phyloP scores from a whole-genome alignment of 179 eudicot species.

The Drosera spatulata region DNA sequence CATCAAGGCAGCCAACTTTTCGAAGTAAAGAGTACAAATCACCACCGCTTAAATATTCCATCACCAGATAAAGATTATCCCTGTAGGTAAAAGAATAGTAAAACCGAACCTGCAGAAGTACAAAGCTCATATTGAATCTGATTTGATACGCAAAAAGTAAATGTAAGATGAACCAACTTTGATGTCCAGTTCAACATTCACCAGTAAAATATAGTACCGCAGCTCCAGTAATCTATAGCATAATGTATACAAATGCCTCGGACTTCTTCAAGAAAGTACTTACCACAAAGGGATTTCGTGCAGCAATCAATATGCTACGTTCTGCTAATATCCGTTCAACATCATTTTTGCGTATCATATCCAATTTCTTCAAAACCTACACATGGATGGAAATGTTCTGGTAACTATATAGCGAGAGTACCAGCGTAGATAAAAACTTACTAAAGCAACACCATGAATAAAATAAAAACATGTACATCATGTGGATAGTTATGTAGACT shows the following conservation, averaged over 20 bases:
- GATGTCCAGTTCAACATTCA: no score
- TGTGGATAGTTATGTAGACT: background rate
- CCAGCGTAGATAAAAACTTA: no score
- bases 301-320: conserved; percentile 39
- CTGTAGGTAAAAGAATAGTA: conserved; percentile 36
- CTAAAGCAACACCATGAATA: background rate
- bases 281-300: conserved; percentile 38
- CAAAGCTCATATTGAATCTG: no score
- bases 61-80: conserved; percentile 35
- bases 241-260: background rate
- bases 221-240: no score
- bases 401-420: no score
- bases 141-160: no score
- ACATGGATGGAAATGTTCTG: background rate
- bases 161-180: no score
- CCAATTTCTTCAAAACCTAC: conserved; percentile 35
- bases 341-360: conserved; percentile 36
- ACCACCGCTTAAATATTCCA: conserved; percentile 41
- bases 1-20: conserved; percentile 34
- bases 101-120: conserved; percentile 26
- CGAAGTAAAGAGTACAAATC: conserved; percentile 33
- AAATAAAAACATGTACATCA: background rate
- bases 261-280: background rate
- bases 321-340: conserved; percentile 38
- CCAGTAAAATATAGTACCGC: no score